Evolutionary conservation across 352 stramenopile genomes (phyloP).

Genomic region (Globisporangium lucens): DNA sequence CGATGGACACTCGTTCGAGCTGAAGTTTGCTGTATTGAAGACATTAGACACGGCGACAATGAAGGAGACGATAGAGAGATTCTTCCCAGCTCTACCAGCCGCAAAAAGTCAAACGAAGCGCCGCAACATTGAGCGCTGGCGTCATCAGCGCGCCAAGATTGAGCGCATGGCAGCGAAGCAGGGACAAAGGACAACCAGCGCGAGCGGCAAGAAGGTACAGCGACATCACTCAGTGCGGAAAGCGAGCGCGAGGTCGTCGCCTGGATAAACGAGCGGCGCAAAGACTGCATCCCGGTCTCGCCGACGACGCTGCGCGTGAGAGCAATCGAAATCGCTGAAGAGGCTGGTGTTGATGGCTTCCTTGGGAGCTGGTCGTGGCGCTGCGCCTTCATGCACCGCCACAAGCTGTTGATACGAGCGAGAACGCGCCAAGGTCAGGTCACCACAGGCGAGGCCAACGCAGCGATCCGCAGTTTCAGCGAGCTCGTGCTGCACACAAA

Average conservation of each 20-base stretch:
- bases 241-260: background rate
- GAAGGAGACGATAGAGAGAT: background rate
- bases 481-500: background rate
- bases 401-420: background rate
- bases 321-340: background rate
- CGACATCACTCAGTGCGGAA: background rate
- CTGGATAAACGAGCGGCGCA: background rate
- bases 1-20: conserved; percentile 3
- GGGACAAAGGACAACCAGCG: conserved; percentile 1
- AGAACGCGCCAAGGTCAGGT: background rate
- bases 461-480: background rate
- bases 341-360: background rate
- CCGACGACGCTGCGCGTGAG: conserved; percentile 3
- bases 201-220: background rate
- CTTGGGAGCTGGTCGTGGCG: conserved; percentile 2
- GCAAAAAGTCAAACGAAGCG: background rate
- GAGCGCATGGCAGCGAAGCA: background rate
- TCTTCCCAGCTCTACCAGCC: background rate
- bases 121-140: background rate
- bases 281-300: background rate
- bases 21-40: conserved; percentile 5
- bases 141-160: background rate
- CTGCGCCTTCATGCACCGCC: conserved; percentile 5
- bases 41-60: background rate
- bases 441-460: background rate